These are phyloP conservation scores for Yarrowia keelungensis DNA, from an alignment of 805 yeast genomes.

Conservation along the genomic window DNA sequence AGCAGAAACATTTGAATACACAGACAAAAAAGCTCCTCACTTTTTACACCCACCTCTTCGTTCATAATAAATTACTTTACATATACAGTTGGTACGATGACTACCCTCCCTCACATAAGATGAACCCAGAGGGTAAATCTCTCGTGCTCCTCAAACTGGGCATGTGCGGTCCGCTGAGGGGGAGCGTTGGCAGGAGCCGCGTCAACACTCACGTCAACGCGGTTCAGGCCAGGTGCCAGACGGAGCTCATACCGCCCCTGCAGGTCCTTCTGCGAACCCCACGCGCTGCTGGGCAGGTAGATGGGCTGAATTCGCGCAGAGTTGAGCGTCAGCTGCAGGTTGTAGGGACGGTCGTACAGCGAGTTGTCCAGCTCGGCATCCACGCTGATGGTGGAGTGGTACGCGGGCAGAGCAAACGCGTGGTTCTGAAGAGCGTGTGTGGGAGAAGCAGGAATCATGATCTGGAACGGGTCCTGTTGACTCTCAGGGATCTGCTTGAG, in stretches of 20 bases:
- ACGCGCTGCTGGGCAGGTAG: slow-evolving; percentile 41
- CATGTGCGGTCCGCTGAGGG: slow-evolving; percentile 37
- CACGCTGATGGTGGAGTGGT: slow-evolving; percentile 57
- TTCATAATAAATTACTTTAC: slow-evolving; percentile 28
- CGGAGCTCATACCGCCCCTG: slow-evolving; percentile 48
- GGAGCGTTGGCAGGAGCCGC: slow-evolving; percentile 41
- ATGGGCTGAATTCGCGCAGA: slow-evolving; percentile 47
- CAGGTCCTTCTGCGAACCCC: slow-evolving; percentile 44
- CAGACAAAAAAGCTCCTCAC: neutral
- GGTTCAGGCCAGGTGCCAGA: slow-evolving; percentile 50
- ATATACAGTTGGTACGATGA: neutral
- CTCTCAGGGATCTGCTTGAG: slow-evolving; percentile 45
- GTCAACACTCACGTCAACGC: slow-evolving; percentile 47
- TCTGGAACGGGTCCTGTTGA: slow-evolving; percentile 51
- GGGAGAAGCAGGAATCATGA: slow-evolving; percentile 51
- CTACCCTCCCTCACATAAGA: slow-evolving; percentile 18
- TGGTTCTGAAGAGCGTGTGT: slow-evolving; percentile 52
- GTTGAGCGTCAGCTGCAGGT: slow-evolving; percentile 48
- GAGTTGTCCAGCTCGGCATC: slow-evolving; percentile 55
- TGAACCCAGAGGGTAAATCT: slow-evolving; percentile 41
- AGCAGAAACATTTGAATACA: too few species aligned
- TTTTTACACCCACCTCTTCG: neutral
- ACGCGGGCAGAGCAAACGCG: slow-evolving; percentile 57
- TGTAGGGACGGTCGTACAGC: slow-evolving; percentile 49
- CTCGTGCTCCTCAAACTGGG: slow-evolving; percentile 41